Percentiles rank a stretch among this genome's conserved stretches.
Evolutionary conservation across 495 filamentous ascomycete genomes (phyloP).

Genomic region (Aspergillus cavernicola): DNA sequence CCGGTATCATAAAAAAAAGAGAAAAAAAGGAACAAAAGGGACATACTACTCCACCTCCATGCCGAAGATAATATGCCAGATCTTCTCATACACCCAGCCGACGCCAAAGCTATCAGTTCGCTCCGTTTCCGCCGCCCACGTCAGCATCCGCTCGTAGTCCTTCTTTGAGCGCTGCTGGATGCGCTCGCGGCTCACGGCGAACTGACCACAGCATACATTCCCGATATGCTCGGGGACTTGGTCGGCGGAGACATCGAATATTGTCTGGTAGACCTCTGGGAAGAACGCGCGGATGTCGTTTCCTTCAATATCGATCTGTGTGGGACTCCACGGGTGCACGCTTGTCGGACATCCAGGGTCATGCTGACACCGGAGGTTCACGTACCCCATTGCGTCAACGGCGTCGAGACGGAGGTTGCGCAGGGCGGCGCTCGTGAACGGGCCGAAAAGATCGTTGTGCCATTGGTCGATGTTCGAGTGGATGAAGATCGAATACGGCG

Average conservation of each 20-base stretch:
- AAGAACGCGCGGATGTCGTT: conserved; percentile 36
- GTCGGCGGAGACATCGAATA: conserved; percentile 25
- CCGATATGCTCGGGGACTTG: conserved; percentile 38
- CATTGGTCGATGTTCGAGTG: conserved; percentile 40
- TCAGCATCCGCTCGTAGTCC: conserved; percentile 42
- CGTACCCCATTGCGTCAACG: conserved; percentile 37
- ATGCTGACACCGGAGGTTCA: conserved; percentile 40
- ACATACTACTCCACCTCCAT: conserved; percentile 38
- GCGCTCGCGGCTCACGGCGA: conserved; percentile 42
- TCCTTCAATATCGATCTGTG: conserved; percentile 31
- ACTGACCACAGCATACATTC: conserved; percentile 49
- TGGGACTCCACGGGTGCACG: conserved; percentile 28
- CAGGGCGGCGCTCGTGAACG: conserved; percentile 26
- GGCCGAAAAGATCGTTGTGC: conserved; percentile 43
- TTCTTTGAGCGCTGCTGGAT: conserved; percentile 34
- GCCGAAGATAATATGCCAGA: conserved; percentile 44
- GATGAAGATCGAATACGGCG: conserved; percentile 37
- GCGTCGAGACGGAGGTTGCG: conserved; percentile 32
- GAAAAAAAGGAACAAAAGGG: background rate
- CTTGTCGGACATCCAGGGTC: conserved; percentile 36
- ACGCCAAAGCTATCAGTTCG: conserved; percentile 37
- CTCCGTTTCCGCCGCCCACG: conserved; percentile 36
- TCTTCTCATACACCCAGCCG: conserved; percentile 41
- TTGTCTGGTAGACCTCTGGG: conserved; percentile 29
- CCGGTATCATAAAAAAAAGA: background rate